A percentile compares a stretch with the other conserved stretches of the same genome.
These are phyloP conservation scores for Hypoxylon fragiforme DNA, from an alignment of 495 filamentous ascomycete genomes.

Conservation along the genomic window DNA sequence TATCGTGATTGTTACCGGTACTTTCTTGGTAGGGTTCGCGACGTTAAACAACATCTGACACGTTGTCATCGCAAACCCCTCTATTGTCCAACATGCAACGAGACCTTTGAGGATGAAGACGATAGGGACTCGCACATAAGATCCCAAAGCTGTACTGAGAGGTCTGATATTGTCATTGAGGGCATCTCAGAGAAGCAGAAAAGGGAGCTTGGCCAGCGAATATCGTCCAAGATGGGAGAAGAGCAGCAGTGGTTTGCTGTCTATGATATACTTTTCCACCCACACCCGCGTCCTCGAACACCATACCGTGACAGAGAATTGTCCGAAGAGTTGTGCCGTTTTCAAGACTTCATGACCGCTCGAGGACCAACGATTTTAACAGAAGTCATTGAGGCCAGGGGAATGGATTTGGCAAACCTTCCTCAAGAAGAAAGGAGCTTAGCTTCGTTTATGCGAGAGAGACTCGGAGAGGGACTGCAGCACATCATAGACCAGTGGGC, in stretches of 20 bases:
- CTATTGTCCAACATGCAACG: slow-evolving; percentile 38
- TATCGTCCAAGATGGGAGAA: slow-evolving; percentile 26
- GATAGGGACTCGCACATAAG: slow-evolving; percentile 29
- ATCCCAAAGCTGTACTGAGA: slow-evolving; percentile 12
- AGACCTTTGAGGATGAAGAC: slow-evolving; percentile 32
- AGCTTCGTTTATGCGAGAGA: slow-evolving; percentile 19
- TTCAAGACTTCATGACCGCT: slow-evolving; percentile 27
- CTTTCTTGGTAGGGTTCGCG: slow-evolving; percentile 36
- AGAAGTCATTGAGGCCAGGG: slow-evolving; percentile 20
- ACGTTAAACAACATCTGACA: slow-evolving; percentile 43
- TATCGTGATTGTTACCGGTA: slow-evolving; percentile 38
- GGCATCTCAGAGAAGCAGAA: slow-evolving; percentile 41
- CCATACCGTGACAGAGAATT: slow-evolving; percentile 32
- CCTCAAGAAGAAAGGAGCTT: too few species aligned
- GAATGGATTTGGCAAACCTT: slow-evolving; percentile 28
- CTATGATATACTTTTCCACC: slow-evolving; percentile 34
- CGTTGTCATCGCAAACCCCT: slow-evolving; percentile 38
- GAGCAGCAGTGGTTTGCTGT: slow-evolving; percentile 39
- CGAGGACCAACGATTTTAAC: slow-evolving; percentile 24
- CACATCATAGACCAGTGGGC: slow-evolving; percentile 35
- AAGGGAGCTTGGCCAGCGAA: slow-evolving; percentile 24
- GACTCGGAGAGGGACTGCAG: slow-evolving; percentile 27
- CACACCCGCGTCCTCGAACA: slow-evolving; percentile 25
- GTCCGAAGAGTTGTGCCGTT: slow-evolving; percentile 28
- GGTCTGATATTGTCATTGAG: slow-evolving; percentile 26